Base-by-base conservation (phyloP, 306 rosid species). In the Cajanus cajan region DNA sequence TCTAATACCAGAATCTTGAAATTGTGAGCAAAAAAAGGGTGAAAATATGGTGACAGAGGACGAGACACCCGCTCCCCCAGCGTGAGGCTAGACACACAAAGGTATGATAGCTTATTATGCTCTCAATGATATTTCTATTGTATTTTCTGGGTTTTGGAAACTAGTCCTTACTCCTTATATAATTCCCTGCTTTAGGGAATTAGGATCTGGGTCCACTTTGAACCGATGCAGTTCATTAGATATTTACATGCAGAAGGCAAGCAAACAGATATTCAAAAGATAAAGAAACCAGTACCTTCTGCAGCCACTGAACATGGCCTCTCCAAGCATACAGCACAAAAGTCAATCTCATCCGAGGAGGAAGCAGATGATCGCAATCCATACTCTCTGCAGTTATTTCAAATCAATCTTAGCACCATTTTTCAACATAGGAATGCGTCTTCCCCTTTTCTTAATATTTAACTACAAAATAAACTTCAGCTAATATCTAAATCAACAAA, bases 251-350 rank as follows among this genome's bases (percentile, higher is more conserved):
- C 52, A 71, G 43, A 51, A 31, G 15, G 57, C 68, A 44, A 2
- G 66, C 51, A 39, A 45, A 61, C 14, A 66, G 4, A 50, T 55
- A 84, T 33, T 71, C 33, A 71, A 37, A 77, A 79, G 57, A 63
- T 18, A 16, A 19, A 74, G 24, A 74, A 73, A 4, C 34, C 16
- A 71, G 44, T 83, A 94, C 99, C 99, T 89, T 90, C 96, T 7
- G 96, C 99, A 48, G 97, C 97, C 48, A 93, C 92, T 31, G 94
- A 90, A 86, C 99, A 93, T 57, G 90, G 83, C 89, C 92, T 93
- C 89, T 93, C 99, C 64, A 96, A 75, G 88, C 98, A 96, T 69
- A 96, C 97, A 14, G 97, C 97, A 71, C 99, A 96, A 18, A 76
- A 80, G 71, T 96, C 99, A 55, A 85, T 78, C 62, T 93, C 98